Evolutionary conservation across 2,329 filamentous ascomycete genomes (phyloP).

Genomic region (Trichoderma sp.): DNA sequence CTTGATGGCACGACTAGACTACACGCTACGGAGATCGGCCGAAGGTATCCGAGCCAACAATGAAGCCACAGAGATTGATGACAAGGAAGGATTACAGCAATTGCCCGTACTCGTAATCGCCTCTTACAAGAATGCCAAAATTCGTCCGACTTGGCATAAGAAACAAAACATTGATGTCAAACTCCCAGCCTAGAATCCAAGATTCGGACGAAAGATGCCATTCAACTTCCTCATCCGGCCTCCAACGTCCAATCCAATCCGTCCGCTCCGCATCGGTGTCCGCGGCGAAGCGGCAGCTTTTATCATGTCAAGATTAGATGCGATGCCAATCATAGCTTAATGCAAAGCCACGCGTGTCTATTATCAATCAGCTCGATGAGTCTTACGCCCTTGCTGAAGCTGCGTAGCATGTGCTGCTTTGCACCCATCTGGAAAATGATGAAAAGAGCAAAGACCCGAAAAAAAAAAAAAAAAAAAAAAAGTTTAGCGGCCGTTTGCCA

Average conservation of each 20-base stretch:
- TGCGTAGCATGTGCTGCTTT: background rate
- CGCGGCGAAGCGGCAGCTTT: background rate
- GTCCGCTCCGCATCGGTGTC: background rate
- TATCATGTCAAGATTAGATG: no score
- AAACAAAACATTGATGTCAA: background rate
- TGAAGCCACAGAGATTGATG: background rate
- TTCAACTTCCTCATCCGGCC: slow-evolving; percentile 6
- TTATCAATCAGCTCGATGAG: background rate
- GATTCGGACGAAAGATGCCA: background rate
- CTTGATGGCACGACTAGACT: background rate
- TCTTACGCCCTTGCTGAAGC: background rate
- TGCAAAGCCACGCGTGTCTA: background rate
- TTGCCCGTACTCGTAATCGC: background rate
- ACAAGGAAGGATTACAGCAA: background rate
- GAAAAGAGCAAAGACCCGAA: background rate
- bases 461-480: slow-evolving; percentile 1
- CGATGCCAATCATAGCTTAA: background rate
- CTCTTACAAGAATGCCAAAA: background rate
- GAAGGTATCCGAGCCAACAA: background rate
- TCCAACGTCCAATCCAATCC: background rate
- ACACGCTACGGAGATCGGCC: background rate
- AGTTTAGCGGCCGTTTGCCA: slow-evolving; percentile 3
- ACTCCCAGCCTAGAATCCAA: background rate
- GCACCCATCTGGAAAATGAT: background rate
- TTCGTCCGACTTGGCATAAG: background rate